These are phyloP conservation scores for Taxillus chinensis DNA, from an alignment of 164 flowering plant species.

Conservation along the genomic window DNA sequence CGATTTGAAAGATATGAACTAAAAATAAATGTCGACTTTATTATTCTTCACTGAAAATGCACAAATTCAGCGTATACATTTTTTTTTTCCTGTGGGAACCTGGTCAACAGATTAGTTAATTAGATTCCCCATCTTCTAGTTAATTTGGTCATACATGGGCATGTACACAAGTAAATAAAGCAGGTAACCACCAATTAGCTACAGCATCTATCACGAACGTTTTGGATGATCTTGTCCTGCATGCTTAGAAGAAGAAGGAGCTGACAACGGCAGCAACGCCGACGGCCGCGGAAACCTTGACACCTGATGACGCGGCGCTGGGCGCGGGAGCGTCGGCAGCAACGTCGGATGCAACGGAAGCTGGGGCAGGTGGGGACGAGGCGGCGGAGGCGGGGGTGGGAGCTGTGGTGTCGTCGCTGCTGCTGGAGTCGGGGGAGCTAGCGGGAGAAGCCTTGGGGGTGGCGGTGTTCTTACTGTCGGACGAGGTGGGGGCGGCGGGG, in stretches of 20 bases:
- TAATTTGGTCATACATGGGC: no score
- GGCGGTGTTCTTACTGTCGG: background rate
- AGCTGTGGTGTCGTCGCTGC: background rate
- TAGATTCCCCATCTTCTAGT: no score
- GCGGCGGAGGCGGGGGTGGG: background rate
- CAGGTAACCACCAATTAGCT: no score
- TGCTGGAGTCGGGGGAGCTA: background rate
- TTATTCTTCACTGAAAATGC: no score
- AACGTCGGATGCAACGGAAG: constrained; percentile 2
- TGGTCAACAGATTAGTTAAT: no score
- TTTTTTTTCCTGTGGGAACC: no score
- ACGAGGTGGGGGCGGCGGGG: background rate
- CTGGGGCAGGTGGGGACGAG: background rate
- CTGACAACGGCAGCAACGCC: background rate
- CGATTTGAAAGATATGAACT: no score
- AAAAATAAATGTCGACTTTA: no score
- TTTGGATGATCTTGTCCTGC: background rate
- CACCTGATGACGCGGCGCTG: background rate
- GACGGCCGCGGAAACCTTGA: constrained; percentile 12
- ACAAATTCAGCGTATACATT: no score
- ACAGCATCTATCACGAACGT: no score
- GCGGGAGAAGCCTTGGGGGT: background rate
- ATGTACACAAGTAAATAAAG: no score
- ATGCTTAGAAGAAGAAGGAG: background rate
- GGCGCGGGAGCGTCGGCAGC: background rate